Percentiles rank a stretch among this genome's conserved stretches.
Conservation (phyloP, 345 rosid genomes). For the Dipteronia dyeriana region DNA sequence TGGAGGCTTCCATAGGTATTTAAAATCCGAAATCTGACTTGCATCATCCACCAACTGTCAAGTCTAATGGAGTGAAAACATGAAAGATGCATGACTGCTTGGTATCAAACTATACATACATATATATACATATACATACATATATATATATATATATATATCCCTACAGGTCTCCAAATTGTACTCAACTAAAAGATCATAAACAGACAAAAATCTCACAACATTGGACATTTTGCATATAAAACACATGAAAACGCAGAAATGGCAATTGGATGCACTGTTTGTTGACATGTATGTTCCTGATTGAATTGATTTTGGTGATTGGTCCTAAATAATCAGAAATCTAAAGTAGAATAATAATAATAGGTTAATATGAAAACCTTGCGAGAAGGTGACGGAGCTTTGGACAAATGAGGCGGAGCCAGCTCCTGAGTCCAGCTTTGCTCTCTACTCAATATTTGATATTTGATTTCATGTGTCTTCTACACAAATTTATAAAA, state of each 20-base stretch:
- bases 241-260: no score
- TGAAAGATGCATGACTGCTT: slow-evolving; percentile 68
- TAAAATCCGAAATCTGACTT: slow-evolving; percentile 39
- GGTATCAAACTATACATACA: slow-evolving; percentile 19
- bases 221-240: background rate
- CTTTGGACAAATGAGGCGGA: slow-evolving; percentile 53
- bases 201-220: background rate
- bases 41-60: slow-evolving; percentile 78
- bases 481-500: slow-evolving; percentile 33
- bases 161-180: slow-evolving; percentile 5
- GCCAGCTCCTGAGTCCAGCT: slow-evolving; percentile 51
- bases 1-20: slow-evolving; percentile 81
- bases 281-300: no score
- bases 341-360: background rate
- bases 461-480: slow-evolving; percentile 39
- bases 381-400: slow-evolving; percentile 54
- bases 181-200: background rate
- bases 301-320: background rate
- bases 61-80: slow-evolving; percentile 82
- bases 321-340: background rate
- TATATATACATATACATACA: no score
- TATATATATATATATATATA: background rate
- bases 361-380: slow-evolving; percentile 26
- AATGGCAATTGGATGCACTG: background rate
- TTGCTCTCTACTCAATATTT: slow-evolving; percentile 42